Evolutionary conservation across 352 stramenopile genomes (phyloP).

Genomic region (Poterioochromonas sp.): DNA sequence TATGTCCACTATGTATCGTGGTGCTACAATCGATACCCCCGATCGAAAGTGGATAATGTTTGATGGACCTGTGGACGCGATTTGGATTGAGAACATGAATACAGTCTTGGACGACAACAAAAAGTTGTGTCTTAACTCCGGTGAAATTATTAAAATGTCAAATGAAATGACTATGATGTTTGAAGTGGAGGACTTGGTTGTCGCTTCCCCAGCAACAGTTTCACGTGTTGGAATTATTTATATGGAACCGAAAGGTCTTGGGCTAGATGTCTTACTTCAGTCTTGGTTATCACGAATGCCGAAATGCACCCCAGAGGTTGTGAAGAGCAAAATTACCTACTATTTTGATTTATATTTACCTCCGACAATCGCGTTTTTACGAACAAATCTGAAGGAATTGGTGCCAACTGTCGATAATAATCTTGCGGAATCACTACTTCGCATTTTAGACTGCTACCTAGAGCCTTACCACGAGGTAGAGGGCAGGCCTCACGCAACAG

Average conservation of each 20-base stretch:
- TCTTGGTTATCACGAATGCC: constrained; percentile 58
- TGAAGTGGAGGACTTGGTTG: constrained; percentile 77
- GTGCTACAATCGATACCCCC: constrained; percentile 45
- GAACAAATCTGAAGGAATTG: constrained; percentile 70
- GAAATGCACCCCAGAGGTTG: constrained; percentile 31
- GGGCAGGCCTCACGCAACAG: neutral
- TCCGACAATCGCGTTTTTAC: constrained; percentile 70
- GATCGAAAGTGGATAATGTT: constrained; percentile 89
- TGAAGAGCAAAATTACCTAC: constrained; percentile 39
- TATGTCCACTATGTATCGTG: constrained; percentile 75
- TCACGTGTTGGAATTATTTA: constrained; percentile 89
- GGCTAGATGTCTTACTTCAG: constrained; percentile 47
- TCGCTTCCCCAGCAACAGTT: constrained; percentile 83
- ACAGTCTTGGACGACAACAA: constrained; percentile 89
- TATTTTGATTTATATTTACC: constrained; percentile 77
- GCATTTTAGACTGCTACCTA: constrained; percentile 51
- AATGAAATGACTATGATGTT: constrained; percentile 95
- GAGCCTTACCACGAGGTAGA: constrained; percentile 41
- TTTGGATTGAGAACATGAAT: constrained; percentile 95
- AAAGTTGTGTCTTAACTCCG: constrained; percentile 81
- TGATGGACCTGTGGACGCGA: constrained; percentile 81
- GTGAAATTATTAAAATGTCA: constrained; percentile 88
- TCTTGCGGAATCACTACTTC: constrained; percentile 69
- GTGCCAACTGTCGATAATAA: constrained; percentile 76
- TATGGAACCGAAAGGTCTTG: constrained; percentile 71